Base-by-base conservation (phyloP, 2,329 filamentous ascomycete genomes). In the Trichoderma citrinoviride region DNA sequence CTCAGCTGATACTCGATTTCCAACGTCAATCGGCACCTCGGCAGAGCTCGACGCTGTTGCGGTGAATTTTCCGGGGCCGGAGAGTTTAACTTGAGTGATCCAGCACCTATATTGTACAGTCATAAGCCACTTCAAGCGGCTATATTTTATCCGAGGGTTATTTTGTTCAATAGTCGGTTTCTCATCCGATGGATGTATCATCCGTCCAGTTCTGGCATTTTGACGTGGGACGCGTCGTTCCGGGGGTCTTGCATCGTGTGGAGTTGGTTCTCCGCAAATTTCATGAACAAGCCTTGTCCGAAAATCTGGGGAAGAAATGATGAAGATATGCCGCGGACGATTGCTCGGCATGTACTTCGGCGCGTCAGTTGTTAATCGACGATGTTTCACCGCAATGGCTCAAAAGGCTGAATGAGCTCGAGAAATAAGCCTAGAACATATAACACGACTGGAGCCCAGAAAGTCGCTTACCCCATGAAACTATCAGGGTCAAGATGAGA, bases 291-390 rank as follows among this genome's bases (percentile, higher is more conserved):
- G 44, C 7, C 7, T 60, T n/a, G 27, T 21, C 25, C 43, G 41
- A 43, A 14, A 58, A 58, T 58, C 55, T 58, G 43, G 55, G 56
- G 56, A 33, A 37, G 41, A n/a, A 2, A 7, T 10, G 44, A 49
- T 60, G 29, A 21, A 40, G 27, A 60, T 43, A 40, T 8, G 43
- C 44, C 56, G 44, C 44, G 56, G 56, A 50, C 21, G 27, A 60
- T 60, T 60, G 43, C 29, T 60, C 56, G 56, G 56, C 46, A 17
- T 41, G 49, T 60, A 47, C n/a, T 41, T 60, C 56, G 56, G 56
- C 5, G 29, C 44, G 29, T 19, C 44, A 19, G 17, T 21, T 47
- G 21, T 17, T n/a, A 19, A 25, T 60, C 15, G 23, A 17, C n/a
- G 17, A 27, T 14, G 37, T 33, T 25, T 33, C 44, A 19, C 56